Evolutionary conservation across 495 filamentous ascomycete genomes (phyloP).

Genomic region (Penicillium angulare): DNA sequence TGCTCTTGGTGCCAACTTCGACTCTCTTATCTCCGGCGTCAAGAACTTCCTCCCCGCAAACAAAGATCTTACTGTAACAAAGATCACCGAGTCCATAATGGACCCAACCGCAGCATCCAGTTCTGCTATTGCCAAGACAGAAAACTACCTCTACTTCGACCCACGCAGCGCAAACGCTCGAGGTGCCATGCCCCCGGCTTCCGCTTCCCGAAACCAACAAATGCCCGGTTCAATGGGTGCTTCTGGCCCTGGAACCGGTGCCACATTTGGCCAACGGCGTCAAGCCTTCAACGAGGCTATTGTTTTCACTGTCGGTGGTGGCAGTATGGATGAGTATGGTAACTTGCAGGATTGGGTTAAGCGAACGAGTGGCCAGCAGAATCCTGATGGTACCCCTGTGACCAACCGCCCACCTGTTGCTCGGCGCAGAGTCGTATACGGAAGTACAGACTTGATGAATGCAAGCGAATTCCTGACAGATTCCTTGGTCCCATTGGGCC

Average conservation of each 20-base stretch:
- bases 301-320: conserved; percentile 95
- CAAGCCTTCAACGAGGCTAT: conserved; percentile 95
- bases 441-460: conserved; percentile 91
- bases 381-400: conserved; percentile 44
- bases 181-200: conserved; percentile 80
- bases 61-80: conserved; percentile 92
- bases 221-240: conserved; percentile 43
- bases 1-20: conserved; percentile 85
- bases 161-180: conserved; percentile 89
- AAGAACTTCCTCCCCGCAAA: conserved; percentile 97
- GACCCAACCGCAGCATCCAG: conserved; percentile 86
- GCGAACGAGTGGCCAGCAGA: conserved; percentile 59
- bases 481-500: conserved; percentile 77
- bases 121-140: conserved; percentile 92
- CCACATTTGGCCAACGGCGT: conserved; percentile 88
- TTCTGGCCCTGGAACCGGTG: conserved; percentile 63
- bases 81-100: conserved; percentile 98
- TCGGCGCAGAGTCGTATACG: conserved; percentile 85
- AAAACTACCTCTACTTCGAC: conserved; percentile 98
- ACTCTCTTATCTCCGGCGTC: conserved; percentile 93
- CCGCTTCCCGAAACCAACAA: conserved; percentile 53
- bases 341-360: conserved; percentile 96
- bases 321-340: conserved; percentile 98
- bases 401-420: conserved; percentile 39
- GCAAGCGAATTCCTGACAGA: conserved; percentile 81